Percentiles rank a stretch among this genome's conserved stretches.
These are phyloP conservation scores for Zelonia costaricensis DNA, from an alignment of 208 protist genomes.

Conservation along the genomic window DNA sequence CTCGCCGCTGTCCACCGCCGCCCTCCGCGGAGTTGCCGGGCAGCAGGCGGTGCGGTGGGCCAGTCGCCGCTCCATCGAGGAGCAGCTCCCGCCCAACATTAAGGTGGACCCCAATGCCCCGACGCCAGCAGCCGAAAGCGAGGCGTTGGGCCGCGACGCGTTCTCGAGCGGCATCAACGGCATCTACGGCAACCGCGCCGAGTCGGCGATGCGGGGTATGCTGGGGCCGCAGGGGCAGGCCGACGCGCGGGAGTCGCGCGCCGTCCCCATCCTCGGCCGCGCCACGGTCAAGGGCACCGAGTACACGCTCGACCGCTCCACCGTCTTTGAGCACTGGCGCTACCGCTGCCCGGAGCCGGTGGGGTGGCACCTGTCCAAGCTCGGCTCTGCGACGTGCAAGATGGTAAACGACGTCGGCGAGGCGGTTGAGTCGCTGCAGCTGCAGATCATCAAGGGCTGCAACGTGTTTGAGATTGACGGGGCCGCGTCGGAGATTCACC, in stretches of 20 bases:
- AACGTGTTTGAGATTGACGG: slow-evolving; percentile 90
- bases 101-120: slow-evolving; percentile 35
- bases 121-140: slow-evolving; percentile 9
- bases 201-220: slow-evolving; percentile 84
- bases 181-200: slow-evolving; percentile 75
- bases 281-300: slow-evolving; percentile 72
- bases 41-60: background rate
- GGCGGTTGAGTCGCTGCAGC: slow-evolving; percentile 83
- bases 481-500: slow-evolving; percentile 75
- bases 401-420: slow-evolving; percentile 84
- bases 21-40: background rate
- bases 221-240: slow-evolving; percentile 76
- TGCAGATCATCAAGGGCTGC: slow-evolving; percentile 90
- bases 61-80: slow-evolving; percentile 38
- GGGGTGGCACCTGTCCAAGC: slow-evolving; percentile 81
- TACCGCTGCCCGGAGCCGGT: slow-evolving; percentile 70
- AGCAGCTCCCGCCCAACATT: slow-evolving; percentile 38
- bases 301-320: slow-evolving; percentile 82
- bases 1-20: background rate
- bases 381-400: slow-evolving; percentile 85
- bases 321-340: slow-evolving; percentile 84
- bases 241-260: slow-evolving; percentile 77
- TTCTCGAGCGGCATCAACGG: slow-evolving; percentile 73
- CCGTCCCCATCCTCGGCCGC: slow-evolving; percentile 76
- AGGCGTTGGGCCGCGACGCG: slow-evolving; percentile 27